Evolutionary conservation across 1,284 basidiomycete species (phyloP).

Genomic region (Vanrija pseudolonga): DNA sequence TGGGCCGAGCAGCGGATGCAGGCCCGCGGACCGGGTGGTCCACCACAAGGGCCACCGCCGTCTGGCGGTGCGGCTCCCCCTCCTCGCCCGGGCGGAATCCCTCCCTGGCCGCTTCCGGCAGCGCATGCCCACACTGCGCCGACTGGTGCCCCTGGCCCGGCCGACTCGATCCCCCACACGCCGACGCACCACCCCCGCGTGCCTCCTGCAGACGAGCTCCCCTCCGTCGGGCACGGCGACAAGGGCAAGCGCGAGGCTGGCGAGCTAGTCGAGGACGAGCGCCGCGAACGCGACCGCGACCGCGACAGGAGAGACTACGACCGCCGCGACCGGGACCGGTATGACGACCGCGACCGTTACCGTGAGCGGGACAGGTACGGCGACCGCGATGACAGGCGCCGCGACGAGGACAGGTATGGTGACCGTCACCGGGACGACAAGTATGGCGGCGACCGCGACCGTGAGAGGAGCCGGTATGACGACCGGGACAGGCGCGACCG

Average conservation of each 20-base stretch:
- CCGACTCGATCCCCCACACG: conserved; percentile 3
- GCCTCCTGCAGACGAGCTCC: conserved; percentile 14
- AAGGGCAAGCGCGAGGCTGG: conserved; percentile 47
- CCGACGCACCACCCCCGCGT: conserved; percentile 12
- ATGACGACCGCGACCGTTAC: conserved; percentile 11
- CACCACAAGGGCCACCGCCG: neutral
- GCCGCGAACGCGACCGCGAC: conserved; percentile 54
- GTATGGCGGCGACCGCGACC: conserved; percentile 5
- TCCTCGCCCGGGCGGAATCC: conserved; percentile 15
- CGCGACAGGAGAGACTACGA: conserved; percentile 15
- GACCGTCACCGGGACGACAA: conserved; percentile 7
- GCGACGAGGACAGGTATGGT: conserved; percentile 13
- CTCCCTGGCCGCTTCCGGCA: neutral
- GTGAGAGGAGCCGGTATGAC: conserved; percentile 18
- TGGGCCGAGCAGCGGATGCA: conserved; percentile 78
- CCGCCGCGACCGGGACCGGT: conserved; percentile 1
- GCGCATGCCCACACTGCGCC: conserved; percentile 47
- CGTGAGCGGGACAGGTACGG: conserved; percentile 13
- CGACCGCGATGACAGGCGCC: conserved; percentile 17
- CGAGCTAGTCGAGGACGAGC: conserved; percentile 44
- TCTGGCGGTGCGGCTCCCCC: neutral
- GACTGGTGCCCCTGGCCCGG: conserved; percentile 27
- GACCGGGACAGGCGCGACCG: conserved; percentile 26
- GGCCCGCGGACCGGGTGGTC: conserved; percentile 53
- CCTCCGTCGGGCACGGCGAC: conserved; percentile 37